These are phyloP conservation scores for Myochromella boudieri DNA, from an alignment of 768 basidiomycete genomes.

Conservation along the genomic window DNA sequence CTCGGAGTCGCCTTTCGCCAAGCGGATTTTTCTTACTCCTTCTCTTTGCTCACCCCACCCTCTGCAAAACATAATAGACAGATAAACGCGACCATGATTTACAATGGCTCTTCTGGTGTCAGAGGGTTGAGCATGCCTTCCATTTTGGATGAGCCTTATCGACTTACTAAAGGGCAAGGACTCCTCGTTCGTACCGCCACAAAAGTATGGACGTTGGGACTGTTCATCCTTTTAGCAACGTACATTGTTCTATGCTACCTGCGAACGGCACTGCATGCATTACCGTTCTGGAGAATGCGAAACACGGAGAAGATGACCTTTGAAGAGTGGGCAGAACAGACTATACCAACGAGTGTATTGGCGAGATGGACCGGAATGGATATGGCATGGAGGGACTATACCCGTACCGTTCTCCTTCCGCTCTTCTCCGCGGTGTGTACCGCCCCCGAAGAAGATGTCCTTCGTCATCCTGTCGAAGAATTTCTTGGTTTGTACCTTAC, in stretches of 20 bases:
- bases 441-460: constrained; percentile 52
- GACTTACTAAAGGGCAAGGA: constrained; percentile 17
- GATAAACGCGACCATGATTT: constrained; percentile 55
- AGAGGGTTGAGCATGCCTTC: constrained; percentile 54
- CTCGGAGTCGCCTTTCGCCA: constrained; percentile 58
- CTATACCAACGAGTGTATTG: constrained; percentile 39
- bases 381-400: constrained; percentile 50
- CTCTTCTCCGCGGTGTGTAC: constrained; percentile 77
- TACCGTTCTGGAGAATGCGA: constrained; percentile 39
- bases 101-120: constrained; percentile 62
- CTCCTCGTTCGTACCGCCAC: constrained; percentile 16
- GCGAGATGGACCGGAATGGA: constrained; percentile 48
- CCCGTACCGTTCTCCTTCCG: constrained; percentile 53
- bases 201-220: constrained; percentile 27
- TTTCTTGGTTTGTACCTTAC: constrained; percentile 51
- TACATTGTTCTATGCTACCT: constrained; percentile 46
- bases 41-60: constrained; percentile 47
- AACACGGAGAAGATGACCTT: constrained; percentile 39
- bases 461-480: constrained; percentile 60
- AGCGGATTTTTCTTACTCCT: constrained; percentile 70
- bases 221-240: constrained; percentile 43
- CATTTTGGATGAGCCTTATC: constrained; percentile 24
- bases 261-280: constrained; percentile 38
- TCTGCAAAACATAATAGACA: constrained; percentile 20
- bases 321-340: constrained; percentile 44